Conservation (phyloP, 1,284 basidiomycete genomes). For the Cutaneotrichosporon cyanovorans region DNA sequence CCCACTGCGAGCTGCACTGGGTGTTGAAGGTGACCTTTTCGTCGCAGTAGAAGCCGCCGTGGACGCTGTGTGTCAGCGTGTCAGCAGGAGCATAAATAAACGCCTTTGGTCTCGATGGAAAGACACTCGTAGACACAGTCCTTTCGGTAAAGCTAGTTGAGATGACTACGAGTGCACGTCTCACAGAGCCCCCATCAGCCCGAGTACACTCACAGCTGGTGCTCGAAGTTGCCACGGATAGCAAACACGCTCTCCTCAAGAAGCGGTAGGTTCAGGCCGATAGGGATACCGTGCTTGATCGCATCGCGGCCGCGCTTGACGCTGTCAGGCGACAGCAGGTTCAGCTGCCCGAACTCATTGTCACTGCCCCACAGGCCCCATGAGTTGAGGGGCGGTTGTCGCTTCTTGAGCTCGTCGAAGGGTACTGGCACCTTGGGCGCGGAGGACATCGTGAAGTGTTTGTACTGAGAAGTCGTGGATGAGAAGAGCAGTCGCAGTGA, state of each 20-base stretch:
- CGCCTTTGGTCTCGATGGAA: too few species aligned
- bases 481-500: too few species aligned
- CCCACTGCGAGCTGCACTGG: slow-evolving; percentile 46
- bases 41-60: slow-evolving; percentile 23
- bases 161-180: not conserved
- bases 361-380: slow-evolving; percentile 30
- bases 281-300: slow-evolving; percentile 22
- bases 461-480: too few species aligned
- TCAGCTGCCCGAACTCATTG: slow-evolving; percentile 31
- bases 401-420: slow-evolving; percentile 10
- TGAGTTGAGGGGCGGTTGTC: slow-evolving; percentile 27
- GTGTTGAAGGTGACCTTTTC: slow-evolving; percentile 43
- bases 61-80: slow-evolving; percentile 7
- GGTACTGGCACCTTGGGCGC: not conserved
- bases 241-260: slow-evolving; percentile 5
- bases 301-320: slow-evolving; percentile 23
- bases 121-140: too few species aligned
- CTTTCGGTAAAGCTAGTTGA: too few species aligned
- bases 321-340: slow-evolving; percentile 26
- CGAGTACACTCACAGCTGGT: slow-evolving; percentile 21
- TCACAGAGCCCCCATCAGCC: too few species aligned
- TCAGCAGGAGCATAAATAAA: too few species aligned
- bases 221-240: slow-evolving; percentile 10
- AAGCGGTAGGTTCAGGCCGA: slow-evolving; percentile 28
- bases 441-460: too few species aligned